These are phyloP conservation scores for Lecanicillium sp. DNA, from an alignment of 2,329 filamentous ascomycete genomes.

Conservation along the genomic window DNA sequence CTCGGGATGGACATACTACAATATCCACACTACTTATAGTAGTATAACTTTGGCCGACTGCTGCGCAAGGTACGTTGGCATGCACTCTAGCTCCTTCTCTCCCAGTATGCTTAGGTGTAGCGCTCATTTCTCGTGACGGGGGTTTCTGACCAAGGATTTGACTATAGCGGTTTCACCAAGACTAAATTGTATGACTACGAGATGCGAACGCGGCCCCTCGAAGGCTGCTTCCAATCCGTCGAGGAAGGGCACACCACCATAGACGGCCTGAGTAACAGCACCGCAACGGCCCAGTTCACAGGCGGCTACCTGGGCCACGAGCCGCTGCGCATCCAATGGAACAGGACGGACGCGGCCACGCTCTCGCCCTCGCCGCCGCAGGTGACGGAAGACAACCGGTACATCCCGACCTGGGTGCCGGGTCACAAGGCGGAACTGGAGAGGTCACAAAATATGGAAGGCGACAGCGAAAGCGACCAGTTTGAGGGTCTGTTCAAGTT, in stretches of 20 bases:
- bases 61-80: conserved; percentile 3
- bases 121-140: too few species aligned
- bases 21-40: background rate
- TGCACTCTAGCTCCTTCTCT: too few species aligned
- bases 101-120: too few species aligned
- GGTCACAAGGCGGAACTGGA: background rate
- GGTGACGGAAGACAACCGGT: background rate
- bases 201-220: too few species aligned
- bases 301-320: background rate
- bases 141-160: too few species aligned
- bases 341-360: background rate
- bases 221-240: too few species aligned
- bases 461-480: background rate
- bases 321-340: conserved; percentile 1
- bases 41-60: background rate
- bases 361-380: conserved; percentile 1
- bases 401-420: conserved; percentile 3
- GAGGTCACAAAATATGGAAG: background rate
- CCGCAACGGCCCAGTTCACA: background rate
- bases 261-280: background rate
- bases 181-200: too few species aligned
- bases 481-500: conserved; percentile 1
- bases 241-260: too few species aligned
- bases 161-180: too few species aligned
- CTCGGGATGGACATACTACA: conserved; percentile 7